These are phyloP conservation scores for Helichrysum umbraculigerum DNA, from an alignment of 129 eudicot species.

Conservation along the genomic window DNA sequence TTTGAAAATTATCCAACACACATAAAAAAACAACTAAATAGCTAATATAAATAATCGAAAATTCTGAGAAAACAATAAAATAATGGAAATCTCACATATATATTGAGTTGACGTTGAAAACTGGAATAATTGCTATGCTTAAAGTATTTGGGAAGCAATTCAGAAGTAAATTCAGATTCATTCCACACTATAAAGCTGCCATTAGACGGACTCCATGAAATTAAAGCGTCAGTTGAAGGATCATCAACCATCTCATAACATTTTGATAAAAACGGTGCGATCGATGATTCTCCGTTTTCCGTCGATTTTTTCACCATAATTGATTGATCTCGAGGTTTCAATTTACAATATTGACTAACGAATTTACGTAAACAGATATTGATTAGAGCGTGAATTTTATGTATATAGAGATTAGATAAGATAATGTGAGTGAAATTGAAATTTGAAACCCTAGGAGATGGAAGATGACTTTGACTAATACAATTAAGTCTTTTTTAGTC, in stretches of 20 bases:
- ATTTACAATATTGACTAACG: not conserved
- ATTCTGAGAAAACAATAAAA: not conserved
- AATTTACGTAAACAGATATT: not conserved
- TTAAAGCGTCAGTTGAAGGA: constrained; percentile 53
- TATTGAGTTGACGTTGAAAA: constrained; percentile 78
- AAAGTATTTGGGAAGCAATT: constrained; percentile 83
- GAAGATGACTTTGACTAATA: constrained; percentile 22
- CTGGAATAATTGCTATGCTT: constrained; percentile 78
- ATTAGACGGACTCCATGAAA: constrained; percentile 64
- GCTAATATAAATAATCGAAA: not conserved
- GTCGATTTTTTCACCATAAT: constrained; percentile 62
- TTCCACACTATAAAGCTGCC: constrained; percentile 75
- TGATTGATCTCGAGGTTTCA: not conserved
- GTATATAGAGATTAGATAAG: not conserved
- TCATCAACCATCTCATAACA: constrained; percentile 89
- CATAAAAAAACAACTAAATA: constrained; percentile 1
- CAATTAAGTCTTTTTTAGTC: not conserved
- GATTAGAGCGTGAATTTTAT: not conserved
- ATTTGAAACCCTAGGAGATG: constrained; percentile 29
- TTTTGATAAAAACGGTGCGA: constrained; percentile 76
- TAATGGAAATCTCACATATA: constrained; percentile 53
- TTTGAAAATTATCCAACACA: not conserved
- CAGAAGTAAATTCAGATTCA: constrained; percentile 49
- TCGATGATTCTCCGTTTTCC: constrained; percentile 43
- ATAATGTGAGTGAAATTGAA: not conserved